These are phyloP conservation scores for Beauveria scarabaeidicola DNA, from an alignment of 2,329 filamentous ascomycete species.

Conservation along the genomic window DNA sequence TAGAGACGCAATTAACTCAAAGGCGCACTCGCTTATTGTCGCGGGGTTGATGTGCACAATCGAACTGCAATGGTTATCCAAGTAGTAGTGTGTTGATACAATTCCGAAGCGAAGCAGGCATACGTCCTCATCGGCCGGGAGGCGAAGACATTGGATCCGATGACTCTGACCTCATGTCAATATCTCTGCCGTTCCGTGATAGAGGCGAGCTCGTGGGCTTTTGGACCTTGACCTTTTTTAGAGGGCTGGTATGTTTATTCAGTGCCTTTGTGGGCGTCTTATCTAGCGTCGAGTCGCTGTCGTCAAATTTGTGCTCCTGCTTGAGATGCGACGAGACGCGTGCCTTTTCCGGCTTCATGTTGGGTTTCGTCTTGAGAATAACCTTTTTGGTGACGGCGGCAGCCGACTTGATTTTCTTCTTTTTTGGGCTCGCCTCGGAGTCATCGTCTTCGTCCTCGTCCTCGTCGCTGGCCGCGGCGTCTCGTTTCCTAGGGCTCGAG, in stretches of 20 bases:
- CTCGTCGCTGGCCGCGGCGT: conserved; percentile 35
- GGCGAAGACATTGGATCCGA: conserved; percentile 50
- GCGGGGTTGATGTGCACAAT: background rate
- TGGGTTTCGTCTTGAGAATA: conserved; percentile 44
- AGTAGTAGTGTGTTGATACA: conserved; percentile 2
- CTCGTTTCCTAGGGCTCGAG: conserved; percentile 48
- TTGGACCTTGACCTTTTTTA: conserved; percentile 35
- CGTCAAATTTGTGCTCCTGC: conserved; percentile 36
- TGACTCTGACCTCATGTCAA: conserved; percentile 47
- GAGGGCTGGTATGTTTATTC: conserved; percentile 29
- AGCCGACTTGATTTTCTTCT: conserved; percentile 48
- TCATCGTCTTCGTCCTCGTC: conserved; percentile 46
- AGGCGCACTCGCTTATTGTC: background rate
- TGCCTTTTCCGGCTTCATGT: conserved; percentile 46
- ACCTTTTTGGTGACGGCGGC: conserved; percentile 40
- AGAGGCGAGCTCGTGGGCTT: conserved; percentile 42
- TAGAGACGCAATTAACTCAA: background rate
- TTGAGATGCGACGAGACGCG: conserved; percentile 43
- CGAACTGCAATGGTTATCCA: conserved; percentile 7
- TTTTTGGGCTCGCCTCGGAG: conserved; percentile 44
- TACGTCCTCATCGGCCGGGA: conserved; percentile 20
- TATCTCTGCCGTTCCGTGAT: conserved; percentile 40
- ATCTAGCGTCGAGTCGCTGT: conserved; percentile 17
- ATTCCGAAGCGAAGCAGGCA: background rate
- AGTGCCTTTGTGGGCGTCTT: conserved; percentile 28